Percentiles rank a stretch among this genome's conserved stretches.
Conservation (phyloP, 768 basidiomycete species). For the Boletus coccyginus region DNA sequence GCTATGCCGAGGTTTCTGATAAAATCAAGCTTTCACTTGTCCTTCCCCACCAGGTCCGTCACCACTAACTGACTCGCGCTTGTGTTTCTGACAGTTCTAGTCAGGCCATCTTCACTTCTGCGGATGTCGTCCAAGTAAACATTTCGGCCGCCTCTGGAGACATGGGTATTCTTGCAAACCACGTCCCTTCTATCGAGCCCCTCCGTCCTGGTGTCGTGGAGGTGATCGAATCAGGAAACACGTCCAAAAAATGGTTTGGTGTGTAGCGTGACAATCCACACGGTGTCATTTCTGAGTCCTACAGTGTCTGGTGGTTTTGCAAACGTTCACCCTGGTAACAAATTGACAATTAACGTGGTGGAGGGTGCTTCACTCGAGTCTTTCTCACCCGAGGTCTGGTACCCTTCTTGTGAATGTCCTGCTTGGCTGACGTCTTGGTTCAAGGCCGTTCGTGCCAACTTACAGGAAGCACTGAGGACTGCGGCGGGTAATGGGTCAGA, state of each 20-base stretch:
- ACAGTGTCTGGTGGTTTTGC: conserved; percentile 96
- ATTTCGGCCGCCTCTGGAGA: conserved; percentile 91
- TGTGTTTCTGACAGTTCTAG: conserved; percentile 13
- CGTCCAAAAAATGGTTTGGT: conserved; percentile 98
- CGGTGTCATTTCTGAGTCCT: conserved; percentile 1
- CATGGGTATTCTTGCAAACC: conserved; percentile 99
- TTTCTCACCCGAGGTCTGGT: conserved; percentile 83
- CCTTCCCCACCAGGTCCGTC: conserved; percentile 89
- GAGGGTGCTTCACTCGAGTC: conserved; percentile 92
- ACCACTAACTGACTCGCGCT: neutral
- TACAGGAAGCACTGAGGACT: conserved; percentile 85
- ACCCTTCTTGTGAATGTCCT: neutral
- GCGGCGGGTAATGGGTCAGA: conserved; percentile 83
- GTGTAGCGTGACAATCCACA: conserved; percentile 31
- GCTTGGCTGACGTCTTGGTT: conserved; percentile 7
- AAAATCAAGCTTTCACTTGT: conserved; percentile 92
- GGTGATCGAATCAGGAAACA: conserved; percentile 77
- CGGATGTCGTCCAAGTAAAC: conserved; percentile 95
- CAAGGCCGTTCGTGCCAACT: conserved; percentile 86
- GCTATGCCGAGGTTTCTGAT: conserved; percentile 89
- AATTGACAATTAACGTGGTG: conserved; percentile 92
- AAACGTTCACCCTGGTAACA: conserved; percentile 96
- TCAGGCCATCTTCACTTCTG: conserved; percentile 86
- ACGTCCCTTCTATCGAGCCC: conserved; percentile 96
- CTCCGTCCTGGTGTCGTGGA: conserved; percentile 93